Conservation (phyloP, 257 asterid species). For the Solanum rostratum region DNA sequence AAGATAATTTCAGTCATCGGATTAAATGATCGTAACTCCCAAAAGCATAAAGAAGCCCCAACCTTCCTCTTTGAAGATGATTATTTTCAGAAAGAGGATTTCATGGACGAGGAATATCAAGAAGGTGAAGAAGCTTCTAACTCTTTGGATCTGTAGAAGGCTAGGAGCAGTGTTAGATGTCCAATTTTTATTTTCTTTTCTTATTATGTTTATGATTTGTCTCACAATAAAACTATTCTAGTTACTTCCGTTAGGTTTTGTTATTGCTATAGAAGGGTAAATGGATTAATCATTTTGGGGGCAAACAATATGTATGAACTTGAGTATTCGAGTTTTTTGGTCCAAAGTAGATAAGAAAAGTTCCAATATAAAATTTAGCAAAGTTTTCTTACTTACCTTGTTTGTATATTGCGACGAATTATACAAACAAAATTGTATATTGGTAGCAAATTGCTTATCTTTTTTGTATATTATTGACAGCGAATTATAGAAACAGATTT, state of each 20-base stretch:
- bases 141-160: constrained; percentile 18
- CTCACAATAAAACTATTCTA: neutral
- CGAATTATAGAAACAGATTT: too few species aligned
- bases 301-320: neutral
- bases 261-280: neutral
- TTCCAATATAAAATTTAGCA: too few species aligned
- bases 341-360: neutral
- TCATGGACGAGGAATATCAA: constrained; percentile 30
- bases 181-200: neutral
- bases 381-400: too few species aligned
- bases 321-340: neutral
- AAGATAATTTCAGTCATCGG: constrained; percentile 43
- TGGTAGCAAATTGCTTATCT: too few species aligned
- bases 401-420: too few species aligned
- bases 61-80: constrained; percentile 37
- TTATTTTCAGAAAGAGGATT: constrained; percentile 12
- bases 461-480: too few species aligned
- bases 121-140: constrained; percentile 28
- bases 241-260: neutral
- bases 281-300: neutral
- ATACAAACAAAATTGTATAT: too few species aligned
- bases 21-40: constrained; percentile 31
- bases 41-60: constrained; percentile 35
- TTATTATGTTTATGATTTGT: neutral
- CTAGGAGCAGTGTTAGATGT: neutral